Evolutionary conservation across 2,329 filamentous ascomycete genomes (phyloP), one percentile per base, ranked within the genome.

Genomic region (Plenodomus tracheiphilus): DNA sequence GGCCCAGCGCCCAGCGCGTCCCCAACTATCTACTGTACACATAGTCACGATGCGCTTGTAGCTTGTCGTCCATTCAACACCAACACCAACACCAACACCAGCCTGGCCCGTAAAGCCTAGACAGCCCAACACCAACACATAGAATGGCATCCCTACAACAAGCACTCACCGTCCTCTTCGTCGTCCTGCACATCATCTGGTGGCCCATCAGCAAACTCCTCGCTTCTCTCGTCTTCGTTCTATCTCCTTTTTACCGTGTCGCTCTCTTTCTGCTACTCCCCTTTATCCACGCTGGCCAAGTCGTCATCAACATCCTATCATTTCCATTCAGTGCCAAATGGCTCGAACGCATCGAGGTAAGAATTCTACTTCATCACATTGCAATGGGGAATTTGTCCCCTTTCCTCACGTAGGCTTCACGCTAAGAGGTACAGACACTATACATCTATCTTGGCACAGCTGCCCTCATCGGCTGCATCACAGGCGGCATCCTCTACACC

Each of bases 391-490:
- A 32, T 4, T 25, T 32, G 6, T 11, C 8, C 8, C 13, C 28
- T n/a, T n/a, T n/a, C n/a, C n/a, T n/a, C 6, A 15, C 28, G 4
- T 32, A 11, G 28, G 9, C 18, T n/a, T 18, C 2, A 7, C 36
- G 19, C 20, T n/a, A 44, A 17, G n/a, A 17, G 2, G 5, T 22
- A 9, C 56, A 79, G 75, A 76, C 75, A 7, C 60, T 79, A 37
- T 79, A 77, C 64, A 79, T 81, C 62, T 86, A 80, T 62, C 77
- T 91, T 39, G 85, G 84, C 41, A 80, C 85, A 19, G 89, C 88
- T 7, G 79, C 82, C 25, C 70, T 88, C 16, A 77, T 90, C 43
- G 89, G 89, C n/a, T 73, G 85, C 43, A 42, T 83, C 10, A 75
- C 85, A 21, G 89, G 88, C 43, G 69, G 85, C 42, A 56, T 81